Evolutionary conservation across 2,329 filamentous ascomycete species (phyloP), one percentile per base, ranked within the genome.

Genomic region (Helotiales sp.): DNA sequence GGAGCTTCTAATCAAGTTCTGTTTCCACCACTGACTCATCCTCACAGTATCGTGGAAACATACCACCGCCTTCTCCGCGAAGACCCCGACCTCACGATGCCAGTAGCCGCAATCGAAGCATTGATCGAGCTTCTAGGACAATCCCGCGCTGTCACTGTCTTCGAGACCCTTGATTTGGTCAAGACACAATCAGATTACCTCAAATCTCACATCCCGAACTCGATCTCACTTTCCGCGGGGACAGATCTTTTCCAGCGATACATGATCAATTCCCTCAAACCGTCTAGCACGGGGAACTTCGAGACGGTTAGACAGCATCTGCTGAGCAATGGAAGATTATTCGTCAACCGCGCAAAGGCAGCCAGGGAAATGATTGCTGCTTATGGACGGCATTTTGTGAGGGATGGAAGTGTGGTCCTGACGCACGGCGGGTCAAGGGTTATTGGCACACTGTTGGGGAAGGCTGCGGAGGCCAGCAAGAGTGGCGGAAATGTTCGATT

Each of bases 191-290:
- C 91, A 51, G 80, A 84, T 52, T 84, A 86, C 68, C 84, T 99
- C 63, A 93, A 93, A 73, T 80, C 81, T 57, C 85, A 87, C 19
- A 88, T 96, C 53, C 81, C 88, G 7, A 98, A 99, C 76, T 90
- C 93, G 13, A 90, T 98, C 56, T 93, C 93, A 4, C 85, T 98
- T 15, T 92, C 90, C 49, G 95, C 96, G 55, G 95, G 95, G 68
- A 96, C 93, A 59, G 93, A 97, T 73, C 85, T 98, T 58, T 98
- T 99, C 79, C 90, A 95, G 73, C 89, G 93, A 72, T 98, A 96
- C 75, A 85, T 99, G 66, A 88, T 96, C 69, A 86, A 87, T 56
- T 91, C 81, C 63, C 79, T 88, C 31, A 70, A 71, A 33, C 78
- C 69, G 67, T 81, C 25, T 65, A 78, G 63, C 71, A 79, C 79